Percentiles rank a stretch among this genome's conserved stretches.
Evolutionary conservation across 2,329 filamentous ascomycete genomes (phyloP).

Genomic region (Calonectria pauciramosa): DNA sequence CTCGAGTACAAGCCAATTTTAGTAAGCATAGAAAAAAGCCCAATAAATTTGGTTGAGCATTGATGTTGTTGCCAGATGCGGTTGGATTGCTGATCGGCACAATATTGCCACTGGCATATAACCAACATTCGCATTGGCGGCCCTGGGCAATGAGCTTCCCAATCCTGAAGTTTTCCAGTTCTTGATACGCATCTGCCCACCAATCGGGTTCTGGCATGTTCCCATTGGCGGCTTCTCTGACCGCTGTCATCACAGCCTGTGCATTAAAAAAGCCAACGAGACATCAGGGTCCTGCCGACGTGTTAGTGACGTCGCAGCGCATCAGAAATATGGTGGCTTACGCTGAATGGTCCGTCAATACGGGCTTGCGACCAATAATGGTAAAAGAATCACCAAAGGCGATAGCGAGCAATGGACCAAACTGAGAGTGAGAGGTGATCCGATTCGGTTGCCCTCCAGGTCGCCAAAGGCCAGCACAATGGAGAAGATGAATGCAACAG

Average conservation of each 20-base stretch:
- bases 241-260: neutral
- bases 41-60: no score
- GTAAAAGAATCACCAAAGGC: slow-evolving; percentile 13
- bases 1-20: no score
- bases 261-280: slow-evolving; percentile 18
- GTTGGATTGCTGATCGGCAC: no score
- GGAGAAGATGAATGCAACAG: slow-evolving; percentile 13
- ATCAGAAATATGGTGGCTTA: neutral
- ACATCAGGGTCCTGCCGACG: neutral
- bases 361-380: slow-evolving; percentile 23
- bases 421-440: slow-evolving; percentile 1
- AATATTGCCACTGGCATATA: no score
- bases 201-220: neutral
- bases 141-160: neutral
- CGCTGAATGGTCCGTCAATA: slow-evolving; percentile 12
- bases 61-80: no score
- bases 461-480: slow-evolving; percentile 13
- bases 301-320: neutral
- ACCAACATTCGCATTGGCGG: neutral
- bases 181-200: neutral
- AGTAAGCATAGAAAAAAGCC: no score
- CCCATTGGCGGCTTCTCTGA: neutral
- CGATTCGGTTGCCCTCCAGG: slow-evolving; percentile 3
- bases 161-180: neutral
- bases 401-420: slow-evolving; percentile 16